phyloP scores from a whole-genome alignment of 495 filamentous ascomycete species.

The Sphaerosporella brunnea region DNA sequence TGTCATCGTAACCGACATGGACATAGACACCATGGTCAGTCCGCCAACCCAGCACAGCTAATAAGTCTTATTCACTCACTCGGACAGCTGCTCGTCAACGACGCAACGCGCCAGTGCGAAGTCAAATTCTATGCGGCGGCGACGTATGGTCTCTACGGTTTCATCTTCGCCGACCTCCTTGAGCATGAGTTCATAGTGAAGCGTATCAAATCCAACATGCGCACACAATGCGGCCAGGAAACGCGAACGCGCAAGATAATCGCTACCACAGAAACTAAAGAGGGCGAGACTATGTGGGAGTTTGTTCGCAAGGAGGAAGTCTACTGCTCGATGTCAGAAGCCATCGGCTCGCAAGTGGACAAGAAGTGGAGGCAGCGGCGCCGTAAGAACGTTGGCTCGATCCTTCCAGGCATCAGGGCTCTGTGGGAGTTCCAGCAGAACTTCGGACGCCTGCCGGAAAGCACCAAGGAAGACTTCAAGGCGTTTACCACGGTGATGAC shows the following conservation, averaged over 20 bases:
- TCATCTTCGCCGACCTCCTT: conserved; percentile 82
- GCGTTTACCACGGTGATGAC: conserved; percentile 54
- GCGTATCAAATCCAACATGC: conserved; percentile 58
- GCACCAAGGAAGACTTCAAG: conserved; percentile 19
- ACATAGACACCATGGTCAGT: conserved; percentile 47
- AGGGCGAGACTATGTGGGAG: conserved; percentile 57
- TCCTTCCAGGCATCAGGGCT: conserved; percentile 23
- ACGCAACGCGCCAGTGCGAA: conserved; percentile 52
- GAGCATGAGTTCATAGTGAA: conserved; percentile 71
- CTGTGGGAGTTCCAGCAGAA: conserved; percentile 25
- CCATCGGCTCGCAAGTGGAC: conserved; percentile 35
- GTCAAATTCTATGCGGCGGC: conserved; percentile 77
- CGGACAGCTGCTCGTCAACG: conserved; percentile 43
- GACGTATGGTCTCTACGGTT: conserved; percentile 82
- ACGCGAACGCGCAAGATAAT: conserved; percentile 61
- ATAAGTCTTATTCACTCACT: not conserved
- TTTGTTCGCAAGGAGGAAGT: conserved; percentile 81
- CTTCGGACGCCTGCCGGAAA: conserved; percentile 10
- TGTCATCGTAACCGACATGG: conserved; percentile 78
- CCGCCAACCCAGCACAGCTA: not conserved
- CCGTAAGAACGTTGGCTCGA: conserved; percentile 37
- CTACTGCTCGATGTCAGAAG: conserved; percentile 38
- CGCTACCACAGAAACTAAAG: conserved; percentile 50
- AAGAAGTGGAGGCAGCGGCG: conserved; percentile 34
- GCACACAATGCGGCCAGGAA: conserved; percentile 46